phyloP scores from a whole-genome alignment of 1,139 yeast species.

The Eremothecium sinecaudum region DNA sequence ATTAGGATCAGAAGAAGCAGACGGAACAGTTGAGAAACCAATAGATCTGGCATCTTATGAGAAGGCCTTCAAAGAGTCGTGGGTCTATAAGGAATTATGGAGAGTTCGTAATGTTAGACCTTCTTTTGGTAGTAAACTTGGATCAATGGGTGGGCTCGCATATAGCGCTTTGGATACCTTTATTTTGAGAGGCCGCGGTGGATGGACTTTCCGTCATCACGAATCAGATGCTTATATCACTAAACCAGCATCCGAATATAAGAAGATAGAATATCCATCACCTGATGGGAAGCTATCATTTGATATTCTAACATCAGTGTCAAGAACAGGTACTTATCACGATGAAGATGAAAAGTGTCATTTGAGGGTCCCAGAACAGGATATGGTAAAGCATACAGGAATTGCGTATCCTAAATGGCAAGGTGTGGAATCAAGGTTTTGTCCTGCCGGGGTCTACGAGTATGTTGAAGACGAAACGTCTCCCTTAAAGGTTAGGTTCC shows the following conservation, averaged over 20 bases:
- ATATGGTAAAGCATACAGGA: conserved; percentile 56
- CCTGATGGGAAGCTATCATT: conserved; percentile 88
- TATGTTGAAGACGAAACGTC: conserved; percentile 62
- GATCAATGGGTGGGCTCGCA: conserved; percentile 67
- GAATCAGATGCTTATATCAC: conserved; percentile 68
- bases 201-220: conserved; percentile 76
- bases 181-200: conserved; percentile 65
- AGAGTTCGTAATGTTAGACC: conserved; percentile 88
- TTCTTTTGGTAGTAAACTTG: conserved; percentile 62
- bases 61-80: conserved; percentile 55
- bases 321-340: conserved; percentile 92
- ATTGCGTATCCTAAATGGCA: conserved; percentile 61
- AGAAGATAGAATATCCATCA: conserved; percentile 80
- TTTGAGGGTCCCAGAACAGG: conserved; percentile 68
- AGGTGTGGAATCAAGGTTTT: conserved; percentile 85
- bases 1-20: conserved; percentile 35
- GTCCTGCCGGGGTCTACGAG: conserved; percentile 98
- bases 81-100: conserved; percentile 76
- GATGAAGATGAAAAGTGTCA: conserved; percentile 92
- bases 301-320: conserved; percentile 84
- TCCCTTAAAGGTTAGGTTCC: conserved; percentile 64
- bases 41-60: conserved; percentile 53
- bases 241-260: conserved; percentile 50
- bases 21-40: conserved; percentile 34
- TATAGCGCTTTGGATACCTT: conserved; percentile 82